A percentile compares a stretch with the other conserved stretches of the same genome.
These are phyloP conservation scores for Eimeria acervulina DNA, from an alignment of 169 alveolate genomes.

Conservation along the genomic window DNA sequence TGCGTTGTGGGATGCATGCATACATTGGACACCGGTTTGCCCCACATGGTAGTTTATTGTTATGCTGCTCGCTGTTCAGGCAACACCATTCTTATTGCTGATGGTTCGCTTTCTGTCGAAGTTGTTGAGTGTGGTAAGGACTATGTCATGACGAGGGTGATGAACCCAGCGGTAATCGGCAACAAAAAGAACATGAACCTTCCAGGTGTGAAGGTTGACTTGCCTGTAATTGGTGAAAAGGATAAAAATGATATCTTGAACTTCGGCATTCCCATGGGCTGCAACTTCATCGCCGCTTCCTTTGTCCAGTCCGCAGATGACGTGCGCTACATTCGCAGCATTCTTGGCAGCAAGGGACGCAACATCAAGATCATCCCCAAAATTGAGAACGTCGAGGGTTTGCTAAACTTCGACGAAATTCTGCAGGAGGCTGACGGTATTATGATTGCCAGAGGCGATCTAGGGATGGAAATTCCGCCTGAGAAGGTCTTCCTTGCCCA, in stretches of 20 bases:
- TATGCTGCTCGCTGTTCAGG: slow-evolving; percentile 38
- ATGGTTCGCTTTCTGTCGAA: slow-evolving; percentile 96
- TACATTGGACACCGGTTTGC: not conserved
- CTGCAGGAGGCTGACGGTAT: slow-evolving; percentile 98
- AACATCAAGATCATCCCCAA: slow-evolving; percentile 98
- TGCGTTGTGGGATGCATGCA: not conserved
- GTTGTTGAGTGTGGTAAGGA: slow-evolving; percentile 89
- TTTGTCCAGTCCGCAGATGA: slow-evolving; percentile 91
- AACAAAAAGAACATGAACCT: slow-evolving; percentile 99
- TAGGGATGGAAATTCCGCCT: slow-evolving; percentile 99
- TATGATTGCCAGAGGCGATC: slow-evolving; percentile 99
- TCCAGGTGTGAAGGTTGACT: slow-evolving; percentile 98
- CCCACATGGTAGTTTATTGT: not conserved
- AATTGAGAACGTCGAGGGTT: slow-evolving; percentile 98
- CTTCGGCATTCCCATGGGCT: slow-evolving; percentile 97
- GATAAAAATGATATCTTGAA: slow-evolving; percentile 98
- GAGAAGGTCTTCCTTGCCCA: slow-evolving; percentile 98
- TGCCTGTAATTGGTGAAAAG: slow-evolving; percentile 98
- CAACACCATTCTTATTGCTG: slow-evolving; percentile 97
- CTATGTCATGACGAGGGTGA: slow-evolving; percentile 94
- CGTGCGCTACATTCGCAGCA: slow-evolving; percentile 92
- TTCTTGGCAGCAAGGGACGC: slow-evolving; percentile 95
- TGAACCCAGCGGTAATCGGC: slow-evolving; percentile 96
- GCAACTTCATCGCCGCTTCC: slow-evolving; percentile 97
- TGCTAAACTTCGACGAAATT: slow-evolving; percentile 96